phyloP scores from a whole-genome alignment of 2,329 filamentous ascomycete genomes.

The Cordyceps javanica region DNA sequence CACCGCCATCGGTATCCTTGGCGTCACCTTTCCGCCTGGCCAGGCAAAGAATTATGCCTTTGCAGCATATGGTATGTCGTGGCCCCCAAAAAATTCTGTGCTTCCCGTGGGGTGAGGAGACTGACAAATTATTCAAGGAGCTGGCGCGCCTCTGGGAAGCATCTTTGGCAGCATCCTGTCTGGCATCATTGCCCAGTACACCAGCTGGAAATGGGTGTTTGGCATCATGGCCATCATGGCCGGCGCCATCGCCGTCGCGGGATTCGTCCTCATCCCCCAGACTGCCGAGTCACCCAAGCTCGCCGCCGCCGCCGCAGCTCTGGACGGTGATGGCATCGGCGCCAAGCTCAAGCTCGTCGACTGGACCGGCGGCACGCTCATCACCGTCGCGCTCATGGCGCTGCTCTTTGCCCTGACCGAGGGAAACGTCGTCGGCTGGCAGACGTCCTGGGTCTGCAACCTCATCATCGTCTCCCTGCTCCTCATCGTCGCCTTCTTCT shows the following conservation, averaged over 20 bases:
- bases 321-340: conserved; percentile 13
- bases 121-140: conserved; percentile 36
- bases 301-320: conserved; percentile 12
- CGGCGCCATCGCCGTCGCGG: conserved; percentile 48
- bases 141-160: conserved; percentile 58
- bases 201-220: conserved; percentile 62
- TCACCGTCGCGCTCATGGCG: conserved; percentile 56
- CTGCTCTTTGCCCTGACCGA: conserved; percentile 63
- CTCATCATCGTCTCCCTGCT: conserved; percentile 53
- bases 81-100: no score
- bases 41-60: conserved; percentile 68
- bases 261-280: conserved; percentile 52
- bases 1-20: conserved; percentile 64
- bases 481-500: conserved; percentile 49
- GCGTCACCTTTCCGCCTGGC: conserved; percentile 59
- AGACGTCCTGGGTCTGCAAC: conserved; percentile 53
- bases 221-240: conserved; percentile 57
- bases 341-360: conserved; percentile 47
- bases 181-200: conserved; percentile 57
- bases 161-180: conserved; percentile 60
- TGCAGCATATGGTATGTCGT: conserved; percentile 47
- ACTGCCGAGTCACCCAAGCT: neutral
- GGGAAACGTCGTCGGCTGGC: conserved; percentile 64
- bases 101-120: no score
- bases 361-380: conserved; percentile 58